Evolutionary conservation across 1,139 yeast species (phyloP), one percentile per base, ranked within the genome.

Genomic region (Lodderomyces metapsilosis): DNA sequence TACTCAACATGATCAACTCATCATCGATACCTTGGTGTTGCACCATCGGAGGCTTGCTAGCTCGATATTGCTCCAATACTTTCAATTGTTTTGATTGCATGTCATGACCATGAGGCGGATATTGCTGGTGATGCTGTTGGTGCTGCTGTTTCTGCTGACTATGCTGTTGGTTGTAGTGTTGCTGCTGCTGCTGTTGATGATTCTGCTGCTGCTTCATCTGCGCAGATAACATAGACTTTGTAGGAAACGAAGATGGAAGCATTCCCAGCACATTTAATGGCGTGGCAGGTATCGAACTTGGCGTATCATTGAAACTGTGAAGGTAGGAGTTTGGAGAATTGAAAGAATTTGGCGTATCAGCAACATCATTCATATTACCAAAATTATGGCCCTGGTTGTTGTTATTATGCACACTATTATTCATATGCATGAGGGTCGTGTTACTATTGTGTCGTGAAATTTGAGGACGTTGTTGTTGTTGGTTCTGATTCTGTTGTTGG

Each of bases 261-360:
- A 53, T 49, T 41, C 56, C 62, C 23, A 45, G 39, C 16, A 50
- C 56, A 40, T 56, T 56, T 36, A 52, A 45, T 21, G 59, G 61
- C 6, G 58, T 53, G 7, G 36, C 46, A n/a, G 53, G 53, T 3
- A 50, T 42, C 9, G 47, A 44, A 25, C 25, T 39, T 33, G 51
- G 47, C 4, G 47, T 43, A 22, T 38, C 48, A 11, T 32, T 35
- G n/a, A 23, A 23, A 16, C 31, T 15, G 10, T 58, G 51, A 10
- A 54, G 46, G 12, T 15, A 28, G 2, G 56, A 51, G 4, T 64
- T 62, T 4, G 68, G 40, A 7, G 63, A 58, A 3, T 59, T 50
- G 4, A 54, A 45, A 3, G 56, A 50, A 2, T 63, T 63, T 2
- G 68, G 66, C 1, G 65, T 58, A 18, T 49, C 57, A 16, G 13